phyloP scores from a whole-genome alignment of 1,139 yeast species.

The Debaryomycetaceae sp. region DNA sequence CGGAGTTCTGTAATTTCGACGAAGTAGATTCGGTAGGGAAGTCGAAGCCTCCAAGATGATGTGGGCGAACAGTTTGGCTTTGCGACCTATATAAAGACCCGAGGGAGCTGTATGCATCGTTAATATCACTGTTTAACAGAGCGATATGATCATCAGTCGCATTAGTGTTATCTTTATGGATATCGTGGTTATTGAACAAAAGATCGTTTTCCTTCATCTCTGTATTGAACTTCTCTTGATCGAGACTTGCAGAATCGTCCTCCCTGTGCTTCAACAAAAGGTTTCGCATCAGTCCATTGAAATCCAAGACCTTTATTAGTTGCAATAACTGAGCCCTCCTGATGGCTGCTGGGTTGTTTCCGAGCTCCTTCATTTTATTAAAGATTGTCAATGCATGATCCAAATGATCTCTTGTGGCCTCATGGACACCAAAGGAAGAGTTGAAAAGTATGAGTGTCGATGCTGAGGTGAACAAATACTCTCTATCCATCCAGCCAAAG shows the following conservation, averaged over 20 bases:
- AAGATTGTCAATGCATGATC: constrained; percentile 71
- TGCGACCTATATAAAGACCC: background rate
- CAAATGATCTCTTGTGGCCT: constrained; percentile 66
- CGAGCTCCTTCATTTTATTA: constrained; percentile 70
- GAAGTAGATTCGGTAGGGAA: background rate
- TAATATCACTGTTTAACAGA: background rate
- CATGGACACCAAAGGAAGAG: constrained; percentile 81
- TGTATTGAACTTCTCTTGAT: background rate
- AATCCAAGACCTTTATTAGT: constrained; percentile 61
- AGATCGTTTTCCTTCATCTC: background rate
- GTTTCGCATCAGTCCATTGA: constrained; percentile 60
- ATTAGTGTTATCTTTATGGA: background rate
- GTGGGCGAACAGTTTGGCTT: constrained; percentile 10
- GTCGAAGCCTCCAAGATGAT: background rate
- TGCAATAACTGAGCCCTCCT: constrained; percentile 70
- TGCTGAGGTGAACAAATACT: constrained; percentile 76
- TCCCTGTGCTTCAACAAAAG: constrained; percentile 59
- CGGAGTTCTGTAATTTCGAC: constrained; percentile 6
- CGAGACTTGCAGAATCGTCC: constrained; percentile 15
- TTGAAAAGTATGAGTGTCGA: constrained; percentile 73
- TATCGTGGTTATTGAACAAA: background rate
- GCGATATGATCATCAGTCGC: background rate
- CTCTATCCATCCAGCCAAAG: constrained; percentile 89
- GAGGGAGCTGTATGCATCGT: background rate
- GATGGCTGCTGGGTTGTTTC: constrained; percentile 75